phyloP scores from a whole-genome alignment of 192 early-diverging fungal species.

The Coemansia sp. region DNA sequence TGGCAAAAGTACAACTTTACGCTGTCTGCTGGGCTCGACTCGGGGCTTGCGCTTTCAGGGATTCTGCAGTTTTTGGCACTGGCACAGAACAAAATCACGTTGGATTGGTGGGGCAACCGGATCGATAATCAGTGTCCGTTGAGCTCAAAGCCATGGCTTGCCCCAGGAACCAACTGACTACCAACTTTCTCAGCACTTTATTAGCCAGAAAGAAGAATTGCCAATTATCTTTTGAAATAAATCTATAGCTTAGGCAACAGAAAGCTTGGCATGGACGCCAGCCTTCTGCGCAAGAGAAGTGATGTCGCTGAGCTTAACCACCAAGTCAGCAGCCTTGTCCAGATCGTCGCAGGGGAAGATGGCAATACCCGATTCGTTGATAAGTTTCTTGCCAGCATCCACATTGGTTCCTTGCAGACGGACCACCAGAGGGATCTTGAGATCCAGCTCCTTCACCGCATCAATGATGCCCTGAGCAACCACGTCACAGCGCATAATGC shows the following conservation, averaged over 20 bases:
- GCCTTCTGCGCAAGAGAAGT: conserved; percentile 51
- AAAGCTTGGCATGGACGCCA: conserved; percentile 49
- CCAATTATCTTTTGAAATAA: not conserved
- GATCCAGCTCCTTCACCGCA: conserved; percentile 85
- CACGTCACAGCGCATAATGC: conserved; percentile 99
- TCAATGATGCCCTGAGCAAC: conserved; percentile 98
- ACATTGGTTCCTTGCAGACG: conserved; percentile 90
- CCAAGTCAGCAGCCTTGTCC: conserved; percentile 82
- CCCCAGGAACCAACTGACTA: conserved; percentile 1
- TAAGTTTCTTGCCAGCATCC: conserved; percentile 87
- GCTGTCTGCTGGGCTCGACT: conserved; percentile 59
- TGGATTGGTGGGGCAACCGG: conserved; percentile 57
- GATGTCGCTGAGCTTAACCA: conserved; percentile 55
- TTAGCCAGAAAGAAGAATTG: not conserved
- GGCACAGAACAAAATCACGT: conserved; percentile 41
- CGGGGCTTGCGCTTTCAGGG: conserved; percentile 53
- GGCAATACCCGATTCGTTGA: conserved; percentile 84
- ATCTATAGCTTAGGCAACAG: conserved; percentile 30
- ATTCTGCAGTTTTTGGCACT: conserved; percentile 53
- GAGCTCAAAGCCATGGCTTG: conserved; percentile 44
- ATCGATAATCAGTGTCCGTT: conserved; percentile 45
- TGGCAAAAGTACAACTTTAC: conserved; percentile 61
- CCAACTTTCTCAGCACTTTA: not conserved
- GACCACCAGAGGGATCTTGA: conserved; percentile 94
- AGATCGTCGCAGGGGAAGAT: conserved; percentile 94